Conservation (phyloP, 129 eudicot genomes). For the Helichrysum umbraculigerum region DNA sequence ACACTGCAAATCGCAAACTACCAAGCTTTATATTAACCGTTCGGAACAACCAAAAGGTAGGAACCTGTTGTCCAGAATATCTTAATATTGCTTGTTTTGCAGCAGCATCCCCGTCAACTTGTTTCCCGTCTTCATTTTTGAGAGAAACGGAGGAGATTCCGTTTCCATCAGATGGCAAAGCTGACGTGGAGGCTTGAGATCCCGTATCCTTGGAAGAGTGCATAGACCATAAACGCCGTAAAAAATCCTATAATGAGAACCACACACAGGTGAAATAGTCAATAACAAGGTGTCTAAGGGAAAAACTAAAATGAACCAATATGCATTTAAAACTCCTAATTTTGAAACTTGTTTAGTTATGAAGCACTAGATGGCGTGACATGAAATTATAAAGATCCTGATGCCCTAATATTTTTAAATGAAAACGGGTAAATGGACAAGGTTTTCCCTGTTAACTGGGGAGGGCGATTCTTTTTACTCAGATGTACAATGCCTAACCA, state of each 20-base stretch:
- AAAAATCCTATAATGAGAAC: conserved; percentile 46
- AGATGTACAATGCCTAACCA: too few species aligned
- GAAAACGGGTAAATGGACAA: too few species aligned
- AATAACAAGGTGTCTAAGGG: conserved; percentile 3
- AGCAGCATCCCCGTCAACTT: conserved; percentile 22
- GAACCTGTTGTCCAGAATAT: conserved; percentile 44
- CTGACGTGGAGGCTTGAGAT: conserved; percentile 41
- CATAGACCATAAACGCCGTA: conserved; percentile 64
- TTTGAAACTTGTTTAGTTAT: too few species aligned
- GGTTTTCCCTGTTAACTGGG: too few species aligned
- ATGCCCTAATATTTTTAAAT: background rate
- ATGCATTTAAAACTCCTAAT: background rate
- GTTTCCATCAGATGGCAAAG: conserved; percentile 36
- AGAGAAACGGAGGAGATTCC: conserved; percentile 27
- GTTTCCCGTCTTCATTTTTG: conserved; percentile 34
- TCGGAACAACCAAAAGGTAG: conserved; percentile 66
- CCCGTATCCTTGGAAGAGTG: conserved; percentile 45
- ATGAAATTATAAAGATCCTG: background rate
- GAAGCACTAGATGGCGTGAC: background rate
- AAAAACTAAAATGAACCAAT: background rate
- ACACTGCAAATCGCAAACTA: conserved; percentile 41
- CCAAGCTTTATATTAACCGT: conserved; percentile 55
- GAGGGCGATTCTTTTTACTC: too few species aligned
- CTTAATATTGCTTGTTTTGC: conserved; percentile 61
- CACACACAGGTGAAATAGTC: background rate